A percentile compares a stretch with the other conserved stretches of the same genome.
These are phyloP conservation scores for Metschnikowia matae DNA, from an alignment of 805 yeast genomes.

Conservation along the genomic window DNA sequence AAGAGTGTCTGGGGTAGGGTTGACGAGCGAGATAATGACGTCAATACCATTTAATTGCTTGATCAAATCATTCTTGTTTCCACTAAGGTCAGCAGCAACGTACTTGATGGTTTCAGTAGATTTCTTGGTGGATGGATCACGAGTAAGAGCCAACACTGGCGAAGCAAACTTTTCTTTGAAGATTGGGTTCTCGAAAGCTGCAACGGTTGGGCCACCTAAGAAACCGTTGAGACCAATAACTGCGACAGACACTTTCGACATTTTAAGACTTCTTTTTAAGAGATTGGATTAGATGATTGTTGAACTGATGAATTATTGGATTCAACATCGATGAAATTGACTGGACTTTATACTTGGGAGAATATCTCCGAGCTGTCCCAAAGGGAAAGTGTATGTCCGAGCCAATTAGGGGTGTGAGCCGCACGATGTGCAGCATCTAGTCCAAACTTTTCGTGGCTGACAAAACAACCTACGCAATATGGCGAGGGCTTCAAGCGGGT, in stretches of 20 bases:
- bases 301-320: no score
- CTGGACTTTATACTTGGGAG: no score
- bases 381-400: no score
- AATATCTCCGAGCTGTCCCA: no score
- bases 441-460: no score
- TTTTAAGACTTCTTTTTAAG: constrained; percentile 1
- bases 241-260: constrained; percentile 37
- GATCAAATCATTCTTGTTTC: constrained; percentile 17
- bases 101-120: constrained; percentile 37
- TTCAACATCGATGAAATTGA: no score
- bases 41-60: constrained; percentile 45
- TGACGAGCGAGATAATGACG: constrained; percentile 45
- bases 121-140: constrained; percentile 21
- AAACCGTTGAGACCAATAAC: constrained; percentile 50
- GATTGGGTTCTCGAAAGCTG: constrained; percentile 40
- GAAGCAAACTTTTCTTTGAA: constrained; percentile 39
- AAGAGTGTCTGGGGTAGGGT: constrained; percentile 27
- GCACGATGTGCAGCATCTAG: no score
- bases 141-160: constrained; percentile 46
- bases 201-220: constrained; percentile 46
- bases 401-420: no score
- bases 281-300: not conserved
- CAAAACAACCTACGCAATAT: no score
- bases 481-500: no score
- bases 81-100: constrained; percentile 29